Conservation (phyloP, 1,284 basidiomycete genomes). For the Phellinidium pouzarii region DNA sequence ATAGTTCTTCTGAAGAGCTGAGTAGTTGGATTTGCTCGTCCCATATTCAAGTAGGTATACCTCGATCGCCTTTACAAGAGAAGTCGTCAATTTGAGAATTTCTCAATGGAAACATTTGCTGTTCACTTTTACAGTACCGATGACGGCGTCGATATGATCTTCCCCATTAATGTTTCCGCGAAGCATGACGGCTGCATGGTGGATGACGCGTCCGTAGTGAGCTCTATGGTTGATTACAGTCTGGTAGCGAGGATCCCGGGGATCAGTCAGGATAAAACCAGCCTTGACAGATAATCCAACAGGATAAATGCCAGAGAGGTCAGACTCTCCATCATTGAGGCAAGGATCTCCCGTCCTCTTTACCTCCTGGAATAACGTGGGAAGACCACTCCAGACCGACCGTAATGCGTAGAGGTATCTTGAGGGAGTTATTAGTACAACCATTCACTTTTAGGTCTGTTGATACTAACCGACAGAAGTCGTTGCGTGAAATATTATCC, state of each 20-base stretch:
- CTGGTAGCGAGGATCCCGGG: constrained; percentile 71
- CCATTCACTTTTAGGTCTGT: background rate
- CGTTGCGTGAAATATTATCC: constrained; percentile 78
- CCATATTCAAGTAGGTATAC: constrained; percentile 72
- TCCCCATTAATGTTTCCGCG: constrained; percentile 58
- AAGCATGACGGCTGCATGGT: constrained; percentile 64
- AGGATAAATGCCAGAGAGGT: constrained; percentile 58
- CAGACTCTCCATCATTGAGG: constrained; percentile 53
- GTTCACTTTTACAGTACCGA: constrained; percentile 36
- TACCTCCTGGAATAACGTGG: constrained; percentile 56
- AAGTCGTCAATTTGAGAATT: too few species aligned
- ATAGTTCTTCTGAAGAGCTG: constrained; percentile 63
- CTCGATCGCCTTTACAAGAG: constrained; percentile 58
- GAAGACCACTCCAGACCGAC: constrained; percentile 67
- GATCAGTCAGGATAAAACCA: constrained; percentile 72
- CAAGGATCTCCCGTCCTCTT: constrained; percentile 52
- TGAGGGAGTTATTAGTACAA: constrained; percentile 4
- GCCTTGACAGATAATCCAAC: constrained; percentile 55
- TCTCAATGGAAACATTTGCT: background rate
- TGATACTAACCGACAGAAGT: constrained; percentile 78
- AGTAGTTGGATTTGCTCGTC: constrained; percentile 51
- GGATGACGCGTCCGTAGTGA: constrained; percentile 66
- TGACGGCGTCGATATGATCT: constrained; percentile 90
- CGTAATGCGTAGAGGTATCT: constrained; percentile 61
- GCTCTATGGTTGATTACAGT: constrained; percentile 53